A percentile compares a stretch with the other conserved stretches of the same genome.
Conservation (phyloP, 441 rosid species). For the Corymbia calophylla region DNA sequence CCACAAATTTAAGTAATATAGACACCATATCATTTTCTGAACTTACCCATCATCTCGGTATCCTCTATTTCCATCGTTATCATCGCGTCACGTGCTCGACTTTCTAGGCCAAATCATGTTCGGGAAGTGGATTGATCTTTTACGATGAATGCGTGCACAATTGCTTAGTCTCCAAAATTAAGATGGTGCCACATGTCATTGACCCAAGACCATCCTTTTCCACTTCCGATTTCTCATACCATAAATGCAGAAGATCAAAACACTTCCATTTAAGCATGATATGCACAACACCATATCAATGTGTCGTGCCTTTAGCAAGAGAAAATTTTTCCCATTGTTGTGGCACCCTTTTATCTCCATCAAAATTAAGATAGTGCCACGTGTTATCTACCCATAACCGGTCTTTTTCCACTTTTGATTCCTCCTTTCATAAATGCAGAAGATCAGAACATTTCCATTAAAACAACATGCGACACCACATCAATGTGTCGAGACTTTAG, state of each 20-base stretch:
- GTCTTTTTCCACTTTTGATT: no score
- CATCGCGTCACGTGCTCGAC: not conserved
- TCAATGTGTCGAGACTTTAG: no score
- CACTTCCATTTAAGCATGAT: not conserved
- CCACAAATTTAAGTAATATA: not conserved
- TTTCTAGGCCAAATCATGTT: not conserved
- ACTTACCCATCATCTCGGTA: accelerated
- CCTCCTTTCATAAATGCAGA: no score
- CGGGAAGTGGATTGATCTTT: accelerated
- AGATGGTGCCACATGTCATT: not conserved
- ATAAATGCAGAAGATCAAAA: not conserved
- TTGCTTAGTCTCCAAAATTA: not conserved
- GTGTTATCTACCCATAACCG: no score
- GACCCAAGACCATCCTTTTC: accelerated
- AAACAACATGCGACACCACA: no score
- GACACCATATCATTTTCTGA: no score
- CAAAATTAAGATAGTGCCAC: no score
- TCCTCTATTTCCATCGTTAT: not conserved
- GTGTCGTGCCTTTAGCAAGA: no score
- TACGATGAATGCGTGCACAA: accelerated
- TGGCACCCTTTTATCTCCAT: no score
- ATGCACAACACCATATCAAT: no score
- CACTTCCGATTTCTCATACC: not conserved
- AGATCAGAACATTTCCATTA: no score
- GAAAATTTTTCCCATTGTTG: no score